Conservation (phyloP, 1,284 basidiomycete genomes). For the Neonothopanus nambi region DNA sequence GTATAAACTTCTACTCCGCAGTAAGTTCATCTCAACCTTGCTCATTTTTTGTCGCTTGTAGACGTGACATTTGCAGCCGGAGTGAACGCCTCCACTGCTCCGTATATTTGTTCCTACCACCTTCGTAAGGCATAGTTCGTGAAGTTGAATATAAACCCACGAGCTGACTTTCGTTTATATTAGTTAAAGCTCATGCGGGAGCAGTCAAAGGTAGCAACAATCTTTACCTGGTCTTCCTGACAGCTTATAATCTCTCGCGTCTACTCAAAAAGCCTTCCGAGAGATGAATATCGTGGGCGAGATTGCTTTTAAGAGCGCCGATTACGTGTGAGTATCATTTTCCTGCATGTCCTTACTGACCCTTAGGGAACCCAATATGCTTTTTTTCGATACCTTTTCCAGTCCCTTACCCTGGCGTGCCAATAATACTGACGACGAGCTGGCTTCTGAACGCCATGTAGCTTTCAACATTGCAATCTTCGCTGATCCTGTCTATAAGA, state of each 20-base stretch:
- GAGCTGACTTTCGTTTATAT: not conserved
- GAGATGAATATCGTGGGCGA: slow-evolving; percentile 46
- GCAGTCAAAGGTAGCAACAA: slow-evolving; percentile 40
- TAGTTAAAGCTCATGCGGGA: slow-evolving; percentile 47
- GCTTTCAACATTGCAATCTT: slow-evolving; percentile 48
- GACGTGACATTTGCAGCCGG: slow-evolving; percentile 40
- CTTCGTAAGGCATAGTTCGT: slow-evolving; percentile 30
- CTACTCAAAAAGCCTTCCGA: slow-evolving; percentile 36
- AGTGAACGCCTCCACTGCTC: slow-evolving; percentile 40
- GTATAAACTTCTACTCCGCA: slow-evolving; percentile 19
- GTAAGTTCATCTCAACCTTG: not conserved
- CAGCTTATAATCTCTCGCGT: not conserved
- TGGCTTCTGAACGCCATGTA: slow-evolving; percentile 45
- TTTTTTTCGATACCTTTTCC: not conserved
- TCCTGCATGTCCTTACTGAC: not conserved
- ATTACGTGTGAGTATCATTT: slow-evolving; percentile 39
- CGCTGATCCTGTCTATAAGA: slow-evolving; percentile 44
- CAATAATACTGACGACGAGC: slow-evolving; percentile 42
- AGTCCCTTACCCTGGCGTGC: slow-evolving; percentile 47
- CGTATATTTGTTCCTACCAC: slow-evolving; percentile 46
- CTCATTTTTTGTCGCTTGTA: slow-evolving; percentile 15
- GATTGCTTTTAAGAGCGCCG: slow-evolving; percentile 49
- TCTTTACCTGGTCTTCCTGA: not conserved
- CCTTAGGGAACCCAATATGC: too few species aligned
- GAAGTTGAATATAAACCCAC: not conserved